These are phyloP conservation scores for Lipomyces chichibuensis DNA, from an alignment of 805 yeast species.

Conservation along the genomic window DNA sequence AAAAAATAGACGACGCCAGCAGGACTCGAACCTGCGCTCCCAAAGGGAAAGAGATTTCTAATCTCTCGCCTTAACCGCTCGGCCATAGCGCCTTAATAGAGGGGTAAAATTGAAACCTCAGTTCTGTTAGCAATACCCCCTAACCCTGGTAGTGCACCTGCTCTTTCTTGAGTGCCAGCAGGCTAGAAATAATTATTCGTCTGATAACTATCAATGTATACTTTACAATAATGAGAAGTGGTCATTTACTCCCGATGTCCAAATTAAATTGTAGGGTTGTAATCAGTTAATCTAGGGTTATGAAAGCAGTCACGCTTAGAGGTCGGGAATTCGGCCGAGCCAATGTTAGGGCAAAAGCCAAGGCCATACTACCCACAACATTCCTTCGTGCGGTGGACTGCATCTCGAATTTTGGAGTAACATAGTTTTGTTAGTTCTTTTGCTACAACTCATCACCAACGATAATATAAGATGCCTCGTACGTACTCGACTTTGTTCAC, in stretches of 20 bases:
- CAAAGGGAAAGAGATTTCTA: constrained; percentile 48
- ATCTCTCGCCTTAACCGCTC: constrained; percentile 49
- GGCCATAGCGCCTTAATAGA: constrained; percentile 44
- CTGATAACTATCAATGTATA: no score
- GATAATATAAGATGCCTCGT: constrained; percentile 30
- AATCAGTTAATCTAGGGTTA: neutral
- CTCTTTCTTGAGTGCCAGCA: no score
- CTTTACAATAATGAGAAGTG: no score
- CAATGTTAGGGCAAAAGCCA: neutral
- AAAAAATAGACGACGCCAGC: constrained; percentile 44
- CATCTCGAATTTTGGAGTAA: neutral
- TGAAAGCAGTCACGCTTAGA: neutral
- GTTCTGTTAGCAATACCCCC: neutral
- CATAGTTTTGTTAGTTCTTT: neutral
- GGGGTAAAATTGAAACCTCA: neutral
- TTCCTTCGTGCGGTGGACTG: neutral
- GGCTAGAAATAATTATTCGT: no score
- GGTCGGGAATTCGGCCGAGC: no score
- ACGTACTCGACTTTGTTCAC: constrained; percentile 9
- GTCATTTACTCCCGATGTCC: no score
- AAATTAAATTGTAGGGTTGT: no score
- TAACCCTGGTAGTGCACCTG: no score
- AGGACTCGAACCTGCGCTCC: constrained; percentile 50
- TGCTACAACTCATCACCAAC: neutral
- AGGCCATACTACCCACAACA: neutral